Evolutionary conservation across 371 early-diverging fungal species (phyloP).

Genomic region (Mortierella sp.): DNA sequence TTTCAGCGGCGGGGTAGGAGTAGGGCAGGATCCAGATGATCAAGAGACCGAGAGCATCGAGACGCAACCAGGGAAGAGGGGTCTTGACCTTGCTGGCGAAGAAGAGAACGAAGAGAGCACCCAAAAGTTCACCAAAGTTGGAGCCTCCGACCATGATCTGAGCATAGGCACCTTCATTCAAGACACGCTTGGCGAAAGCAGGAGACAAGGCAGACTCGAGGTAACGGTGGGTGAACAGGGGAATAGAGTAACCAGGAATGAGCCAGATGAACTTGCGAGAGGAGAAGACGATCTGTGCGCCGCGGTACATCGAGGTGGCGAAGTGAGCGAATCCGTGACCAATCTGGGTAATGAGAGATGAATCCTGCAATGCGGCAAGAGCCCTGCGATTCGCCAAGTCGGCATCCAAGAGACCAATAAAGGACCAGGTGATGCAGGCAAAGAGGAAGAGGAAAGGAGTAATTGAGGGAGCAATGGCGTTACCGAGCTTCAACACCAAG

Average conservation of each 20-base stretch:
- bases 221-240: conserved; percentile 63
- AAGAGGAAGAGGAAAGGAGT: conserved; percentile 57
- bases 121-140: conserved; percentile 64
- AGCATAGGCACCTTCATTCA: conserved; percentile 53
- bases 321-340: conserved; percentile 52
- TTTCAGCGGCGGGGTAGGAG: conserved; percentile 15
- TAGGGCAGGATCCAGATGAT: conserved; percentile 56
- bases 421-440: conserved; percentile 56
- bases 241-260: conserved; percentile 61
- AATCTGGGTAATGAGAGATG: conserved; percentile 23
- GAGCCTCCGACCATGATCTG: conserved; percentile 60
- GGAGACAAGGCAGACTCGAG: conserved; percentile 59
- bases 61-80: conserved; percentile 61
- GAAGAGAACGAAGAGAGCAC: conserved; percentile 59
- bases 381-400: conserved; percentile 25
- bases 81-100: conserved; percentile 56
- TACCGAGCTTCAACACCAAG: conserved; percentile 56
- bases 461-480: conserved; percentile 54
- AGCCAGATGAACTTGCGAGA: conserved; percentile 62
- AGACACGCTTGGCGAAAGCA: conserved; percentile 56
- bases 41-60: conserved; percentile 58
- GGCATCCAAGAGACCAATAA: conserved; percentile 46
- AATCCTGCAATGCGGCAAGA: conserved; percentile 16
- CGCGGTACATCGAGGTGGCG: conserved; percentile 50
- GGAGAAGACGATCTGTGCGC: conserved; percentile 55